A percentile compares a stretch with the other conserved stretches of the same genome.
phyloP scores from a whole-genome alignment of 495 filamentous ascomycete genomes.

The Daldinia vernicosa region DNA sequence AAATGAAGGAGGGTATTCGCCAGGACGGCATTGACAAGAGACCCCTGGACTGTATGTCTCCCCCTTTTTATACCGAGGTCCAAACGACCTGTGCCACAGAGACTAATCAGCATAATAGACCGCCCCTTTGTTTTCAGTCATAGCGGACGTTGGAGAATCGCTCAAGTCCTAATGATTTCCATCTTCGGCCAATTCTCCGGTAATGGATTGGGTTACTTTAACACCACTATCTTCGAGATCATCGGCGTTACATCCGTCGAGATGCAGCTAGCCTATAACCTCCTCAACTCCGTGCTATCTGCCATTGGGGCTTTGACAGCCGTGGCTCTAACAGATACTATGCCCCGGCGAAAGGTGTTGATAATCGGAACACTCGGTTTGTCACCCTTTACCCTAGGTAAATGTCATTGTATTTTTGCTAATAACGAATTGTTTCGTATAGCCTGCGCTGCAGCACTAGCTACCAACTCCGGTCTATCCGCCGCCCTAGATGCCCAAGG shows the following conservation, averaged over 20 bases:
- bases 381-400: not conserved
- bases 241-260: slow-evolving; percentile 48
- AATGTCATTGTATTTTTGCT: not conserved
- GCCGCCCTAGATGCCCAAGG: slow-evolving; percentile 53
- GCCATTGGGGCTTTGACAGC: slow-evolving; percentile 57
- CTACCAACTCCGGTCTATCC: slow-evolving; percentile 58
- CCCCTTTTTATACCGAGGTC: too few species aligned
- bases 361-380: slow-evolving; percentile 52
- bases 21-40: slow-evolving; percentile 64
- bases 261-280: slow-evolving; percentile 56
- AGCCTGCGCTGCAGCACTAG: slow-evolving; percentile 61
- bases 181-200: slow-evolving; percentile 64
- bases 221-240: slow-evolving; percentile 47
- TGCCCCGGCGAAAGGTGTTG: slow-evolving; percentile 58
- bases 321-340: slow-evolving; percentile 52
- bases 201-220: slow-evolving; percentile 51
- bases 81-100: not conserved
- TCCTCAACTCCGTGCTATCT: slow-evolving; percentile 57
- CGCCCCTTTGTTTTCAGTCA: slow-evolving; percentile 55
- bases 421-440: slow-evolving; percentile 1
- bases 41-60: slow-evolving; percentile 53
- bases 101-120: slow-evolving; percentile 42
- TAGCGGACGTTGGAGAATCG: slow-evolving; percentile 58
- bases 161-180: slow-evolving; percentile 60
- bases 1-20: slow-evolving; percentile 67